Percentiles rank a stretch among this genome's conserved stretches.
phyloP scores from a whole-genome alignment of 371 early-diverging fungal species.

The Apophysomyces sp. region DNA sequence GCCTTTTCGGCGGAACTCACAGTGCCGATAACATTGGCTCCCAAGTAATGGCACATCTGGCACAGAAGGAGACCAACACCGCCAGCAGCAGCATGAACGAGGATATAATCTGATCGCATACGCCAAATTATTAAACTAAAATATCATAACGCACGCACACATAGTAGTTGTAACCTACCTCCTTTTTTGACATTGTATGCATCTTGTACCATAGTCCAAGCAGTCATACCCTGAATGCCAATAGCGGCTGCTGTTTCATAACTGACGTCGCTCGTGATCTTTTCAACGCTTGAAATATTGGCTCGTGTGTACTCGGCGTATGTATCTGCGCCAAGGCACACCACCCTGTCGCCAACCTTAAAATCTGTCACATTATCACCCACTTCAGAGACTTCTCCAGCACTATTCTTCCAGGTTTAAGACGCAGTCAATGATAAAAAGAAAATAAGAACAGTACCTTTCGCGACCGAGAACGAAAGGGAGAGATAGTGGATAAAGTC shows the following conservation, averaged over 20 bases:
- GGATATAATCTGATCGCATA: conserved; percentile 57
- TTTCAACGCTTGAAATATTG: conserved; percentile 34
- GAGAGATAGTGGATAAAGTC: conserved; percentile 72
- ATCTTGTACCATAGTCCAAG: conserved; percentile 73
- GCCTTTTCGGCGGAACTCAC: conserved; percentile 85
- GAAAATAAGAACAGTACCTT: conserved; percentile 32
- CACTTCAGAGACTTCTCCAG: conserved; percentile 80
- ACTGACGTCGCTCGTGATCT: conserved; percentile 57
- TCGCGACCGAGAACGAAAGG: conserved; percentile 84
- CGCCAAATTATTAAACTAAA: neutral
- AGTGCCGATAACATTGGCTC: conserved; percentile 91
- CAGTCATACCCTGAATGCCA: conserved; percentile 79
- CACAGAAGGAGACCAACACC: conserved; percentile 82
- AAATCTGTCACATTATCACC: conserved; percentile 68
- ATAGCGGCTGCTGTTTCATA: conserved; percentile 69
- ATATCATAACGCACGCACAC: neutral
- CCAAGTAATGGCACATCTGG: conserved; percentile 73
- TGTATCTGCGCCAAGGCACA: conserved; percentile 60
- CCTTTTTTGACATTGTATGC: conserved; percentile 75
- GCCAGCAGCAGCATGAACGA: conserved; percentile 93
- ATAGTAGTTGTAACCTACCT: conserved; percentile 12
- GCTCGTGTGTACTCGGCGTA: conserved; percentile 84
- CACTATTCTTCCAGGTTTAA: conserved; percentile 17
- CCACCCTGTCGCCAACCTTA: conserved; percentile 84
- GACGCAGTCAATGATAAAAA: neutral